These are phyloP conservation scores for Pythium sp. DNA, from an alignment of 352 stramenopile species.

Conservation along the genomic window DNA sequence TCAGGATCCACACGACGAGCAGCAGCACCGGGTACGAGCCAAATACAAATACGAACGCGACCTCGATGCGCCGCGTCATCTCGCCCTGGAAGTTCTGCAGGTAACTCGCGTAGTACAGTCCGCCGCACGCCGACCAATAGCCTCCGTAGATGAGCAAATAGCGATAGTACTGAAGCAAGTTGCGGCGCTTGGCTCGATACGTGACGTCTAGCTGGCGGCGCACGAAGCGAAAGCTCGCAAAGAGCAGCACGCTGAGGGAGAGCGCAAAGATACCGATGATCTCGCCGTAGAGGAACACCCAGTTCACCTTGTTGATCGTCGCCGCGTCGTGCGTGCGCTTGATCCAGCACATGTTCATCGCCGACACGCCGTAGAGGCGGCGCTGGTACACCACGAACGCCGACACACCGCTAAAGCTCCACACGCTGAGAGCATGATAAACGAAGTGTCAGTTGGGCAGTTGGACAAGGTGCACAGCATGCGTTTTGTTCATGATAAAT, in stretches of 20 bases:
- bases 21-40: constrained; percentile 70
- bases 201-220: constrained; percentile 82
- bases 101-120: constrained; percentile 77
- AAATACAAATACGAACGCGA: constrained; percentile 66
- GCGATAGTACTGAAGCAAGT: constrained; percentile 84
- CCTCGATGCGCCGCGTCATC: constrained; percentile 53
- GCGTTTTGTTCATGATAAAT: background rate
- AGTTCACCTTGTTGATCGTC: constrained; percentile 59
- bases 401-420: constrained; percentile 61
- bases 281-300: constrained; percentile 58
- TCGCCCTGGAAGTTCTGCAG: constrained; percentile 55
- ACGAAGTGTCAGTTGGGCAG: constrained; percentile 2
- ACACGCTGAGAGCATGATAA: constrained; percentile 41
- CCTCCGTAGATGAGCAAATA: constrained; percentile 74
- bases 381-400: constrained; percentile 63
- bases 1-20: constrained; percentile 75
- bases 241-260: constrained; percentile 71
- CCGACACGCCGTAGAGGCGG: constrained; percentile 55
- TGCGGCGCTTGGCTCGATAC: constrained; percentile 78
- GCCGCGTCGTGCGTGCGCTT: constrained; percentile 39
- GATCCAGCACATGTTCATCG: constrained; percentile 81
- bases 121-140: constrained; percentile 65
- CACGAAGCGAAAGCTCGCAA: constrained; percentile 83
- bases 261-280: constrained; percentile 51
- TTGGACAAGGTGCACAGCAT: background rate